These are phyloP conservation scores for Fusarium nisikadoi DNA, from an alignment of 2,329 filamentous ascomycete genomes.

Conservation along the genomic window DNA sequence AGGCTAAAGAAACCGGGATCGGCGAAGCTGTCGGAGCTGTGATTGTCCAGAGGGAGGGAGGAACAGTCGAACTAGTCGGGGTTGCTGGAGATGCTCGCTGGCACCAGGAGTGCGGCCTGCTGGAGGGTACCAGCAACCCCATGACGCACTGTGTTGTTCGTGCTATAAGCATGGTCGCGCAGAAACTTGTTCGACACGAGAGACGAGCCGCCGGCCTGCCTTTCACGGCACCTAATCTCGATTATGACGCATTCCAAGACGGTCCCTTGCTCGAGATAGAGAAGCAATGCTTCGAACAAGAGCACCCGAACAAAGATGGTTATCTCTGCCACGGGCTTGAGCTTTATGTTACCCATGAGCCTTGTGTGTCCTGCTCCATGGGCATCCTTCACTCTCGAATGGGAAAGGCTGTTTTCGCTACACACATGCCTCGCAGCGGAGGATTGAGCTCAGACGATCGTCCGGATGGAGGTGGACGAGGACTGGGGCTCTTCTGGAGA, in stretches of 20 bases:
- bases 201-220: slow-evolving; percentile 53
- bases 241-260: slow-evolving; percentile 74
- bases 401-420: slow-evolving; percentile 82
- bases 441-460: slow-evolving; percentile 83
- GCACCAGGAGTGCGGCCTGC: slow-evolving; percentile 61
- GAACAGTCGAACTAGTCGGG: slow-evolving; percentile 69
- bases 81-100: slow-evolving; percentile 82
- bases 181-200: slow-evolving; percentile 69
- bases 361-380: slow-evolving; percentile 97
- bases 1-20: slow-evolving; percentile 66
- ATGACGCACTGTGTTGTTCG: slow-evolving; percentile 83
- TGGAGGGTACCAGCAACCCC: slow-evolving; percentile 70
- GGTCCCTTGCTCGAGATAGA: slow-evolving; percentile 76
- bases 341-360: slow-evolving; percentile 94
- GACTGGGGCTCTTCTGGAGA: slow-evolving; percentile 76
- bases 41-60: slow-evolving; percentile 72
- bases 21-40: slow-evolving; percentile 80
- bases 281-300: slow-evolving; percentile 67
- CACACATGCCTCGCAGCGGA: slow-evolving; percentile 82
- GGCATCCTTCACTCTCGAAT: slow-evolving; percentile 94
- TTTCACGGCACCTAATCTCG: slow-evolving; percentile 54
- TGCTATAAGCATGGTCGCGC: slow-evolving; percentile 84
- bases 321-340: slow-evolving; percentile 96
- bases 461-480: slow-evolving; percentile 65
- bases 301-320: slow-evolving; percentile 77